Conservation (phyloP, 1,139 yeast genomes). For the Kazachstania sp. region DNA sequence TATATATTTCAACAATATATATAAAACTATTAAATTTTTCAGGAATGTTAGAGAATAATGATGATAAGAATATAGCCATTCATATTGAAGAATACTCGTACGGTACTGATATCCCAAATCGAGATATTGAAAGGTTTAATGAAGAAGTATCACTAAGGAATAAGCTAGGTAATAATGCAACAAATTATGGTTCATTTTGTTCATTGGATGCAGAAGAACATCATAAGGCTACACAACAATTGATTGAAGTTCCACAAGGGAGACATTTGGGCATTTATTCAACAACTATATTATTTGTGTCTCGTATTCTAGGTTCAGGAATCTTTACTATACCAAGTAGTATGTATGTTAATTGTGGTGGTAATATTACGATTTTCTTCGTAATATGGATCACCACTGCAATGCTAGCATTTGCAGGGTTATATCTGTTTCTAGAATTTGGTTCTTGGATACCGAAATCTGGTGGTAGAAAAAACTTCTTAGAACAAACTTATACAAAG, state of each 20-base stretch:
- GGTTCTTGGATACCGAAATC: constrained; percentile 64
- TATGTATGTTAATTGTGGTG: constrained; percentile 58
- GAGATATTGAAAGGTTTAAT: neutral
- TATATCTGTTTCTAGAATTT: constrained; percentile 56
- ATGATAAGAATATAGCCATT: neutral
- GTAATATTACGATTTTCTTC: constrained; percentile 52
- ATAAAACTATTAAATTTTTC: too few relatives aligned
- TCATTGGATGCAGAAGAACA: constrained; percentile 7
- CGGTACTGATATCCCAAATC: neutral
- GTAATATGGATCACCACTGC: constrained; percentile 57
- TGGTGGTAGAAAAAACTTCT: constrained; percentile 66
- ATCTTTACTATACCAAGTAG: constrained; percentile 66
- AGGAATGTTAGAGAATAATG: too few relatives aligned
- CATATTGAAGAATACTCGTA: neutral
- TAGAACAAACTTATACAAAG: constrained; percentile 53
- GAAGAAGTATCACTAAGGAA: neutral
- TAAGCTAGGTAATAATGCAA: neutral
- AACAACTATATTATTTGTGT: constrained; percentile 53
- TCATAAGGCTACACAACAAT: constrained; percentile 15
- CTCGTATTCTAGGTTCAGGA: constrained; percentile 70
- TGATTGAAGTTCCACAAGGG: constrained; percentile 58
- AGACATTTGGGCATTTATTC: constrained; percentile 63
- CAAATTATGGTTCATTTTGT: constrained; percentile 7
- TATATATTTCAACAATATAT: too few relatives aligned
- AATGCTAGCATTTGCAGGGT: constrained; percentile 53